These are phyloP conservation scores for Pythium rishiriense DNA, from an alignment of 352 stramenopile genomes.

Conservation along the genomic window DNA sequence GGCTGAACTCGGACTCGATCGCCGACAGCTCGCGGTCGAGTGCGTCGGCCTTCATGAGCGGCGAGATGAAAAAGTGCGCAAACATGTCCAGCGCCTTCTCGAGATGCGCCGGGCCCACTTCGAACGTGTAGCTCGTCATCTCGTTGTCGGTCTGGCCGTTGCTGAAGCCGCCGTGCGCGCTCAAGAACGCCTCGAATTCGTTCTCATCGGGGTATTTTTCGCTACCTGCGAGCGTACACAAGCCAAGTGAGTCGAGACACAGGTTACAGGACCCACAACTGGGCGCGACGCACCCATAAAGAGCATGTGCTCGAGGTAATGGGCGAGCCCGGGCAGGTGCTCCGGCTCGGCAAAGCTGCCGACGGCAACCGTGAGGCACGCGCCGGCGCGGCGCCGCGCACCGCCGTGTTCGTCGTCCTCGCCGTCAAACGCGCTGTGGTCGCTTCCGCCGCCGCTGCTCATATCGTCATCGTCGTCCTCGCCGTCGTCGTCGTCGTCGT, in stretches of 20 bases:
- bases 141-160: constrained; percentile 88
- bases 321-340: constrained; percentile 68
- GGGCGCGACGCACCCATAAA: constrained; percentile 91
- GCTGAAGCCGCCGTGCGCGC: constrained; percentile 58
- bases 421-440: constrained; percentile 41
- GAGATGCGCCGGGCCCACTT: constrained; percentile 43
- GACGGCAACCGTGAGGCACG: constrained; percentile 37
- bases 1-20: constrained; percentile 65
- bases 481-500: constrained; percentile 31
- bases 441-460: constrained; percentile 26
- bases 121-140: constrained; percentile 85
- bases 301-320: constrained; percentile 96
- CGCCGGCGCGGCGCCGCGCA: constrained; percentile 18
- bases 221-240: constrained; percentile 23
- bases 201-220: constrained; percentile 87
- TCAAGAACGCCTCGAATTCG: constrained; percentile 77
- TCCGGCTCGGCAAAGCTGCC: constrained; percentile 37
- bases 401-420: constrained; percentile 27
- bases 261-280: neutral
- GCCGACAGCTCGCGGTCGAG: constrained; percentile 53
- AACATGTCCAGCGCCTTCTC: constrained; percentile 71
- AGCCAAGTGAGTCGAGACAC: too few species aligned
- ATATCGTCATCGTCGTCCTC: constrained; percentile 23
- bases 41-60: constrained; percentile 50
- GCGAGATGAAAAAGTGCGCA: constrained; percentile 86